Base-by-base conservation (phyloP, 257 asterid genomes). In the Thymus quinquecostatus region DNA sequence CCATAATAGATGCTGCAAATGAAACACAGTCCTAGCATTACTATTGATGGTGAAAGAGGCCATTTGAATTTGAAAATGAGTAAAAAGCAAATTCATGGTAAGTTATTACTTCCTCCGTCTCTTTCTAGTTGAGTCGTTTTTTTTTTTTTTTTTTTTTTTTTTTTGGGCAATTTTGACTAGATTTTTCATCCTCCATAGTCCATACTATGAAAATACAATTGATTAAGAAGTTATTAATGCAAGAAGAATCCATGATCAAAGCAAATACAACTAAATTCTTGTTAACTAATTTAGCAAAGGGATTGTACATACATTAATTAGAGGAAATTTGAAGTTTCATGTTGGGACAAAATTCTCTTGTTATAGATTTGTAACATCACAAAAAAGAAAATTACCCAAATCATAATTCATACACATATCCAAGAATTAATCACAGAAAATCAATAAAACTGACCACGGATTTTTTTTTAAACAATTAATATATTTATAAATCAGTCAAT, bases 351-450 rank as follows among this genome's bases (percentile, higher is more conserved):
- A 21, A 21, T 21, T 21, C 21, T 21, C 21, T 21, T 21, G 21
- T 21, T 21, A 21, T 21, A 21, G 21, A 21, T 21, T 21, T 21
- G 21, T 21, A 21, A 21, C 36, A 49, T 40, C 28, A 10, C 13
- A 51, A 11, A 53, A 51, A 40, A 13, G 61, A 8, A 41, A 1
- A 41, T 73, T 64, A 21, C 30, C 70, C 54, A 41, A 41, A 60
- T 74, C 40, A 13, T 14, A 51, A 34, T 64, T 63, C 30, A 27
- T 41, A 70, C 44, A 38, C 27, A 60, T 57, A 47, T 34, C 43
- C 56, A 70, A 68, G 27, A 69, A 68, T 9, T 40, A 28, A 60
- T 41, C 36, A 61, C 12, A 61, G 48, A 58, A 13, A 34, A 13
- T 28, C 9, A 49, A 49, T 28, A 10, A 72, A 27, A 50, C 0